These are phyloP conservation scores for Mycena galericulata DNA, from an alignment of 768 basidiomycete species.

Conservation along the genomic window DNA sequence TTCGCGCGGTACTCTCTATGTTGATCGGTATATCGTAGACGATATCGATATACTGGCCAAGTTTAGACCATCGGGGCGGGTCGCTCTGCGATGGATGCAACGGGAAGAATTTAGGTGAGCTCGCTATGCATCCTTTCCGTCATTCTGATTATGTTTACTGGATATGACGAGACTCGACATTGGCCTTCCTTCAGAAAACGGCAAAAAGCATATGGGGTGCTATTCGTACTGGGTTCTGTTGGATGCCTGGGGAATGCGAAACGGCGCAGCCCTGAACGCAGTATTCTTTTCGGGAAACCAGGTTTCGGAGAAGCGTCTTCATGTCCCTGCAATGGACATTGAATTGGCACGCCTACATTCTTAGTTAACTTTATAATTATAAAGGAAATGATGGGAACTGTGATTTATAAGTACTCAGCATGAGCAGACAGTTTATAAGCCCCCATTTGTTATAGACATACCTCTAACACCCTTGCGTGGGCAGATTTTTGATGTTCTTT, in stretches of 20 bases:
- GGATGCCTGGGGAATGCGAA: conserved; percentile 43
- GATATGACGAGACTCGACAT: conserved; percentile 38
- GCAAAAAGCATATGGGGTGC: conserved; percentile 44
- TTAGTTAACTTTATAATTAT: too few species aligned
- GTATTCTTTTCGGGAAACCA: conserved; percentile 36
- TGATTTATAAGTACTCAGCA: too few species aligned
- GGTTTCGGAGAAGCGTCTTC: conserved; percentile 1
- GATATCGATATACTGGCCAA: conserved; percentile 36
- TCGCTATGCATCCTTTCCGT: background rate
- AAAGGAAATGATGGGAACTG: too few species aligned
- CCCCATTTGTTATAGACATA: too few species aligned
- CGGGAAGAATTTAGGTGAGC: conserved; percentile 47
- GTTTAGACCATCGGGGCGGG: conserved; percentile 33
- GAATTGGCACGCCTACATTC: conserved; percentile 12
- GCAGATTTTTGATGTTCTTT: too few species aligned
- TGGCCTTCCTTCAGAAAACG: conserved; percentile 43
- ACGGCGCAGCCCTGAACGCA: conserved; percentile 42
- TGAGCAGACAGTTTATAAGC: too few species aligned
- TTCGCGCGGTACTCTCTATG: conserved; percentile 40
- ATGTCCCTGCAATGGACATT: conserved; percentile 27
- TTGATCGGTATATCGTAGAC: conserved; percentile 37
- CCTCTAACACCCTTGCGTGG: too few species aligned
- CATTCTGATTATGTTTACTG: background rate
- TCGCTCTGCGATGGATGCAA: conserved; percentile 40
- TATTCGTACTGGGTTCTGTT: conserved; percentile 45